These are phyloP conservation scores for Pseudogymnoascus sp. DNA, from an alignment of 2,329 filamentous ascomycete genomes.

Conservation along the genomic window DNA sequence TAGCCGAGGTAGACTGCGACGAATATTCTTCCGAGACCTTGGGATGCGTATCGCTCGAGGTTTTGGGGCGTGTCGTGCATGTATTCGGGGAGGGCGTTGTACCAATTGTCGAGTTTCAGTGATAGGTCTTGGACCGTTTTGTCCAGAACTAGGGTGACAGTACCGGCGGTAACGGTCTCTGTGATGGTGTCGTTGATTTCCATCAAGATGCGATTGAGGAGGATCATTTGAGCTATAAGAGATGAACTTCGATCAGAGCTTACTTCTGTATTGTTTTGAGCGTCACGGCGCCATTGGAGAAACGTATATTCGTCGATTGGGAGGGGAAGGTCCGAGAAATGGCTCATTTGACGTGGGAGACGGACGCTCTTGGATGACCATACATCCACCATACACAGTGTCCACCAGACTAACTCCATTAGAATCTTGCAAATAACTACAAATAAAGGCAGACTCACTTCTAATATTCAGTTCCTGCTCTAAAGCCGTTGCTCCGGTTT, in stretches of 20 bases:
- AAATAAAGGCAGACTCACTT: constrained; percentile 10
- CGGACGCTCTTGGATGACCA: constrained; percentile 19
- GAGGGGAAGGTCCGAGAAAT: constrained; percentile 13
- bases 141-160: constrained; percentile 16
- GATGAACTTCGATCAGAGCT: constrained; percentile 8
- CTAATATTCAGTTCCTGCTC: constrained; percentile 18
- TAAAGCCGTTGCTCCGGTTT: constrained; percentile 9
- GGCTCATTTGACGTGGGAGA: constrained; percentile 17
- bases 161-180: constrained; percentile 23
- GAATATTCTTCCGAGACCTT: constrained; percentile 35
- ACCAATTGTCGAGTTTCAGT: constrained; percentile 29
- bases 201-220: constrained; percentile 31
- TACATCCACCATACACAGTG: constrained; percentile 20
- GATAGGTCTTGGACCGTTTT: constrained; percentile 25
- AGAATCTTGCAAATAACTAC: not conserved
- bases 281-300: not conserved
- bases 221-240: constrained; percentile 31
- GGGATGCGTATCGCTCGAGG: constrained; percentile 28
- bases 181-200: constrained; percentile 34
- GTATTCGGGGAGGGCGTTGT: constrained; percentile 26
- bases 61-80: constrained; percentile 34
- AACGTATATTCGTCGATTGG: constrained; percentile 16
- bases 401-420: constrained; percentile 18
- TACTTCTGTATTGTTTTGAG: not conserved
- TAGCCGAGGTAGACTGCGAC: constrained; percentile 38